Evolutionary conservation across 192 early-diverging fungal genomes (phyloP).

Genomic region (Cladochytrium replicatum): DNA sequence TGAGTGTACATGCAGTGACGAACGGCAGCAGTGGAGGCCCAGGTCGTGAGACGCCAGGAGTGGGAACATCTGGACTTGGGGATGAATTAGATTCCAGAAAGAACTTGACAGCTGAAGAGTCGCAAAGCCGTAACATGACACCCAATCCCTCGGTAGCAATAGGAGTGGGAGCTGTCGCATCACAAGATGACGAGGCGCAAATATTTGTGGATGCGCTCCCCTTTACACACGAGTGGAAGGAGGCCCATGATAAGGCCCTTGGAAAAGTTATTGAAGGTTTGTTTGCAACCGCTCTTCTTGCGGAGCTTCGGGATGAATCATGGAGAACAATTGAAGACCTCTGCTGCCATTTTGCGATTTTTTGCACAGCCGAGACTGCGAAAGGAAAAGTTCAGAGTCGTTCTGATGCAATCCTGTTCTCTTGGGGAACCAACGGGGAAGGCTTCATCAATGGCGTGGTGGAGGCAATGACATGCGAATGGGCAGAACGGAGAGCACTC

Average conservation of each 20-base stretch:
- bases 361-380: conserved; percentile 58
- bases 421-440: conserved; percentile 27
- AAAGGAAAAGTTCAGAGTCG: conserved; percentile 20
- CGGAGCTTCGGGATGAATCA: conserved; percentile 50
- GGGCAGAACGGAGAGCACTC: conserved; percentile 42
- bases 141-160: no score
- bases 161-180: no score
- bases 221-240: conserved; percentile 36
- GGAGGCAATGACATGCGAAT: conserved; percentile 63
- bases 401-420: conserved; percentile 21
- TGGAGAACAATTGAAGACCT: conserved; percentile 54
- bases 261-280: conserved; percentile 48
- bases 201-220: conserved; percentile 33
- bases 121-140: conserved; percentile 43
- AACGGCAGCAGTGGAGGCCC: no score
- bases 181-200: conserved; percentile 9
- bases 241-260: conserved; percentile 59
- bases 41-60: no score
- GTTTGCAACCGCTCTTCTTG: conserved; percentile 52
- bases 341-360: conserved; percentile 64
- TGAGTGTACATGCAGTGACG: no score
- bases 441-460: conserved; percentile 74
- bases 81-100: no score
- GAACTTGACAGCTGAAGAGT: no score
- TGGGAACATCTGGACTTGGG: no score